Evolutionary conservation across 2,329 filamentous ascomycete species (phyloP), one percentile per base, ranked within the genome.

Genomic region (Cryphonectria parasitica): DNA sequence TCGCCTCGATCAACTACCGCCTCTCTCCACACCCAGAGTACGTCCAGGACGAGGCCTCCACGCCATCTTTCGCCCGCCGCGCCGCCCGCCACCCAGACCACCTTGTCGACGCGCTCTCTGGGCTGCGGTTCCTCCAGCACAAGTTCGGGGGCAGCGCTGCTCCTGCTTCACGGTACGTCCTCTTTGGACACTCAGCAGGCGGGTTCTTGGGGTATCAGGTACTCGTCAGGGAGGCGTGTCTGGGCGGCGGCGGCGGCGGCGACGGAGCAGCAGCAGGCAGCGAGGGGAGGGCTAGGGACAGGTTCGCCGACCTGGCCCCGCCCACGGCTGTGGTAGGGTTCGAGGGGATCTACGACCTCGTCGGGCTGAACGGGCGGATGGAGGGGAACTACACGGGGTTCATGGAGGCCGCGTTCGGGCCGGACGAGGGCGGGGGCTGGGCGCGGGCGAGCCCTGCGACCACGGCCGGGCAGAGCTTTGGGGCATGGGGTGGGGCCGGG

Each of bases 301-400:
- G 74, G 10, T 75, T 78, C 10, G 64, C 58, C 4, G 74, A 73
- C 11, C 76, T 82, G 3, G 79, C 78, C 7, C 76, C 82, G 25
- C 89, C 89, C 0, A 76, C 80, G 2, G 87, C 85, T 4, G 79
- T 92, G n/a, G 77, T 92, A 5, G 86, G 89, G 45, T 79, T 92
- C 28, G 87, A 87, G 69, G 91, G 91, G 0, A 88, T 94, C 31
- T 93, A 92, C 78, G 87, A 91, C 75, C 78, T 94, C 13, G 82
- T 83, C 10, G 84, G 83, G 0, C 79, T 93, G 28, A 80, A 84
- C 36, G 78, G 82, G 63, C 82, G 84, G 10, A 82, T 85, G 49
- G 77, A 76, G 25, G 82, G 80, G 7, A 77, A 75, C 39, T 94
- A 93, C 77, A 77, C 80, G 7, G 82, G 83, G 3, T 89, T 94